phyloP scores from a whole-genome alignment of 2,329 filamentous ascomycete genomes.

The Cladosporium cucumerinum region DNA sequence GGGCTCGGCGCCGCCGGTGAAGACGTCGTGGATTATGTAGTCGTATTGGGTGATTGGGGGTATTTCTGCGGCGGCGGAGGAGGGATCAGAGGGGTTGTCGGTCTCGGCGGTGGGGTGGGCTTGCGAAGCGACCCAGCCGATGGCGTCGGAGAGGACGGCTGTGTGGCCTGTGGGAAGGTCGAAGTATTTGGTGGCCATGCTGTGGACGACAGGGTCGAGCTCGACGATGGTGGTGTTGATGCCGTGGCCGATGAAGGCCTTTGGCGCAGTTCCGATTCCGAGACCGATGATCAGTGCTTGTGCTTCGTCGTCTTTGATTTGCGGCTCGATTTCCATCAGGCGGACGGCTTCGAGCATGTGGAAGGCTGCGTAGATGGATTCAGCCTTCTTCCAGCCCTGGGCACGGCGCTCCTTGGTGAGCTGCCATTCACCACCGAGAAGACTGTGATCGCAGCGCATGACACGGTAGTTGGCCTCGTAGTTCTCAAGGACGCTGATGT shows the following conservation, averaged over 20 bases:
- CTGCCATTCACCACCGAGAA: conserved; percentile 90
- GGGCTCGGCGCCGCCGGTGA: conserved; percentile 92
- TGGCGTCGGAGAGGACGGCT: conserved; percentile 77
- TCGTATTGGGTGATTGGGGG: conserved; percentile 56
- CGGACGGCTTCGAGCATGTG: conserved; percentile 90
- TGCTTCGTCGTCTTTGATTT: conserved; percentile 36
- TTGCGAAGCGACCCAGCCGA: conserved; percentile 54
- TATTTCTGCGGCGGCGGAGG: not conserved
- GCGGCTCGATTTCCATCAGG: conserved; percentile 58
- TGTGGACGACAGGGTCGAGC: conserved; percentile 84
- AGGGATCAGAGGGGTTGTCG: conserved; percentile 16
- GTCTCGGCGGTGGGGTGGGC: conserved; percentile 20
- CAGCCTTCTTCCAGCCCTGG: conserved; percentile 56
- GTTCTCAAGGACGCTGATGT: conserved; percentile 85
- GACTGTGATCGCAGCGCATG: conserved; percentile 88
- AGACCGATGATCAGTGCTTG: conserved; percentile 82
- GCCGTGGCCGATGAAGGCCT: conserved; percentile 79
- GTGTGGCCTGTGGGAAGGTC: conserved; percentile 72
- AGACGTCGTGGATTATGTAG: conserved; percentile 97
- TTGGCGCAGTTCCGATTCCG: conserved; percentile 86
- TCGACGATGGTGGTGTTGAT: conserved; percentile 93
- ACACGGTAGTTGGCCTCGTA: conserved; percentile 67
- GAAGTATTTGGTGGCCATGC: conserved; percentile 82
- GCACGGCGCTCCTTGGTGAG: conserved; percentile 44
- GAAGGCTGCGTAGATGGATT: conserved; percentile 96